Percentiles rank a stretch among this genome's conserved stretches.
phyloP scores from a whole-genome alignment of 2,329 filamentous ascomycete genomes.

The Aspergillus jensenii region DNA sequence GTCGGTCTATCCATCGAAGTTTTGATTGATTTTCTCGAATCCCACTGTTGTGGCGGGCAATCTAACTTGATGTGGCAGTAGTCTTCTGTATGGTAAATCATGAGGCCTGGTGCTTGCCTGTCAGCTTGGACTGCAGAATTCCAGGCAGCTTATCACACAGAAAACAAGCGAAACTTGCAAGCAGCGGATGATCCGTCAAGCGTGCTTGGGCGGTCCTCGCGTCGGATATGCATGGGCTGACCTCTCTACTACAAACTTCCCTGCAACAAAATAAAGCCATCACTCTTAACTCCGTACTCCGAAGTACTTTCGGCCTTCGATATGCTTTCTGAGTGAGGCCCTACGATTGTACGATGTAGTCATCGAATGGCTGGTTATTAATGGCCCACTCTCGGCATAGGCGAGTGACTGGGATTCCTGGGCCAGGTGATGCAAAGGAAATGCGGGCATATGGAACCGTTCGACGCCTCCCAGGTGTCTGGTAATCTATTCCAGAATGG shows the following conservation, averaged over 20 bases:
- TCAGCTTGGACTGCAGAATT: background rate
- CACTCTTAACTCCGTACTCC: background rate
- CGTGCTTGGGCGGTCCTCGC: constrained; percentile 1
- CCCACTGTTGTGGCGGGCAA: background rate
- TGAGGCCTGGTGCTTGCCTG: constrained; percentile 9
- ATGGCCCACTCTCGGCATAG: background rate
- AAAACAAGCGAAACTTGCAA: constrained; percentile 2
- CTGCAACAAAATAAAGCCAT: background rate
- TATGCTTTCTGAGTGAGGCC: too few relatives aligned
- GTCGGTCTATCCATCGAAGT: background rate
- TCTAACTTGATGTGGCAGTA: constrained; percentile 13
- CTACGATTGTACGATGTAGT: too few relatives aligned
- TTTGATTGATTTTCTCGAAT: background rate
- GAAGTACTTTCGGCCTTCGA: background rate
- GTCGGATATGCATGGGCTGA: constrained; percentile 1
- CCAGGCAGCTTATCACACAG: constrained; percentile 11
- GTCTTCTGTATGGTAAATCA: constrained; percentile 22
- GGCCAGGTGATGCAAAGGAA: constrained; percentile 3
- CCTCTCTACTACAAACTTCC: background rate
- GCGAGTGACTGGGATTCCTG: background rate
- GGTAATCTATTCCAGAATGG: constrained; percentile 5
- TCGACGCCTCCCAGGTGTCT: background rate
- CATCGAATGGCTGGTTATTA: background rate
- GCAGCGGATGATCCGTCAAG: constrained; percentile 15
- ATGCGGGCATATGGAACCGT: constrained; percentile 6